Conservation (phyloP, 306 rosid genomes). For the Begonia masoniana region DNA sequence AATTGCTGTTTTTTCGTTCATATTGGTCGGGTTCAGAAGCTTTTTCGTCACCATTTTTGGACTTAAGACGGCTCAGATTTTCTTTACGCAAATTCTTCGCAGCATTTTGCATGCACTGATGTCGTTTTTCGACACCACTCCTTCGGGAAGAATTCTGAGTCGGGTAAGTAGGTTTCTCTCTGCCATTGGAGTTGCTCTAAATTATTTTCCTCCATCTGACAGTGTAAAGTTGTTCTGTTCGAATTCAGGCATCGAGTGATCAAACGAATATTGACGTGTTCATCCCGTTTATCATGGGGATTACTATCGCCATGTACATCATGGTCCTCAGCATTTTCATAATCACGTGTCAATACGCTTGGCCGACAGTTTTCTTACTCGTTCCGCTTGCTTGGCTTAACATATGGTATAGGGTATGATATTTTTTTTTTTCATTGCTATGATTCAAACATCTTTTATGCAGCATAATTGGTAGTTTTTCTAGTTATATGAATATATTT, state of each 20-base stretch:
- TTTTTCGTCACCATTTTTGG: conserved; percentile 38
- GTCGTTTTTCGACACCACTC: conserved; percentile 96
- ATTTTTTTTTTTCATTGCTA: not conserved
- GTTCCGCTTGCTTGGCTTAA: conserved; percentile 84
- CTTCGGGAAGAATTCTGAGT: conserved; percentile 88
- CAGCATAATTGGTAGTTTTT: no score
- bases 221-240: not conserved
- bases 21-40: conserved; percentile 35
- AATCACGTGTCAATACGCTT: conserved; percentile 62
- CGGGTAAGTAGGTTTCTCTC: conserved; percentile 33
- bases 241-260: conserved; percentile 78
- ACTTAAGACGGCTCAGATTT: conserved; percentile 61
- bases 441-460: no score
- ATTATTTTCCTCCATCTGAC: no score
- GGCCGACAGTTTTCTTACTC: conserved; percentile 90
- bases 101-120: conserved; percentile 92
- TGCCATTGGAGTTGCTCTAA: no score
- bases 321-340: conserved; percentile 56
- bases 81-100: conserved; percentile 59
- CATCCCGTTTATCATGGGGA: conserved; percentile 52
- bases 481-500: no score
- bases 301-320: conserved; percentile 54
- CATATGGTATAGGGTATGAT: conserved; percentile 87
- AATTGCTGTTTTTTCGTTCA: conserved; percentile 27
- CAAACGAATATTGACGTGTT: conserved; percentile 69